Evolutionary conservation across 352 stramenopile species (phyloP), one percentile per base, ranked within the genome.

Genomic region (Pythium volutum): DNA sequence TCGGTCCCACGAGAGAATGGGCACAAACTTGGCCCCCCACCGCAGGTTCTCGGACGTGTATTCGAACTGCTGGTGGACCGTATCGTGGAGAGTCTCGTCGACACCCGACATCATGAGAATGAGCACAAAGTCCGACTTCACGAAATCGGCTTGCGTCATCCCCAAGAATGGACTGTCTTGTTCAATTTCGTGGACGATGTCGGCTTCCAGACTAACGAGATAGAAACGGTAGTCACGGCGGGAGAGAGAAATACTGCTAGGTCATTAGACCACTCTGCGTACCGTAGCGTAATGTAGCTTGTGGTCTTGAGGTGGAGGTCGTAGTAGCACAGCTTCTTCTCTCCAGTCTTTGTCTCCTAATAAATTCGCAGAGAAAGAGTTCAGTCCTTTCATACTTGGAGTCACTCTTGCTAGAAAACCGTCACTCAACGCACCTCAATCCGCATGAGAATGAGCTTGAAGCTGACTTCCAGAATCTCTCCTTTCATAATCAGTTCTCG

Each of bases 361-460:
- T 50, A 18, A 15, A 20, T n/a, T 23, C 43, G 18, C 14, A 45
- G 15, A 23, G 15, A 23, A 20, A 22, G 38, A 11, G 38, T 45
- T n/a, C 2, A 45, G 15, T 45, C 14, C 31, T 36, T 36, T 11
- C 31, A 11, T 10, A 36, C 31, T 36, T 11, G 31, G n/a, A n/a
- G n/a, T n/a, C n/a, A n/a, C n/a, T n/a, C n/a, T n/a, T n/a, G n/a
- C n/a, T n/a, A n/a, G n/a, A n/a, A 42, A 16, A 42, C 36, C 41
- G 18, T 23, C 41, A 47, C 3, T 23, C 11, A 47, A 47, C 12
- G 22, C 49, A 82, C 77, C 78, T 88, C 78, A 4, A 86, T 67
- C 15, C 76, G 75, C 75, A 88, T 84, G 16, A 88, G 54, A 47
- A 86, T 83, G 33, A 88, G 66, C 55, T 86, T 86, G 56, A 88